A percentile compares a stretch with the other conserved stretches of the same genome.
Conservation (phyloP, 2,329 filamentous ascomycete species). For the Metarhizium album region DNA sequence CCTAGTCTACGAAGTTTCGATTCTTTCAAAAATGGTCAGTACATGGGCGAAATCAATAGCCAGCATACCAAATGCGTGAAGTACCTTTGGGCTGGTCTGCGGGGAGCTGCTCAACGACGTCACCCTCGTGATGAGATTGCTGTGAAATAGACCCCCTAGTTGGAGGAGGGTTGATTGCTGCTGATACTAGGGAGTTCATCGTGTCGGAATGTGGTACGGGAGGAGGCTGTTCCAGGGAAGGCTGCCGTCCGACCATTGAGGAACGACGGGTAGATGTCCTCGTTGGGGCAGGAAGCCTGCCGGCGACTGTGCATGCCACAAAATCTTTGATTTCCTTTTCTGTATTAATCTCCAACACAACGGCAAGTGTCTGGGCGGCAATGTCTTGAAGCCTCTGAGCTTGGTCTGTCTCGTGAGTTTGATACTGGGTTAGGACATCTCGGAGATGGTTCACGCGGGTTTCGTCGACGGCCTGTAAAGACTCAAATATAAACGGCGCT, state of each 20-base stretch:
- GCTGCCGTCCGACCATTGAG: constrained; percentile 14
- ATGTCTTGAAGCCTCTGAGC: constrained; percentile 65
- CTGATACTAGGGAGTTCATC: neutral
- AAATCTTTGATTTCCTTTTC: constrained; percentile 77
- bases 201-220: neutral
- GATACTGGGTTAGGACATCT: constrained; percentile 82
- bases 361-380: constrained; percentile 69
- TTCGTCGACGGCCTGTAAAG: constrained; percentile 83
- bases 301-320: constrained; percentile 31
- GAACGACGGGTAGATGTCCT: constrained; percentile 32
- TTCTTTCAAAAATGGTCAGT: constrained; percentile 27
- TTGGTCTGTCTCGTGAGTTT: constrained; percentile 85
- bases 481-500: constrained; percentile 90
- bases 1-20: constrained; percentile 53
- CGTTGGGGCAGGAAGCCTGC: constrained; percentile 26
- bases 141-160: constrained; percentile 3
- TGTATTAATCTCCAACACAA: constrained; percentile 77
- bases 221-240: constrained; percentile 7
- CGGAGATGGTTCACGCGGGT: constrained; percentile 79
- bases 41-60: neutral
- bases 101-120: constrained; percentile 5
- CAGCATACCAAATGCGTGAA: neutral
- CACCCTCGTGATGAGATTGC: constrained; percentile 4
- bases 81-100: constrained; percentile 8
- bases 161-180: constrained; percentile 4